Evolutionary conservation across 1,139 yeast species (phyloP).

Genomic region (Yamadazyma songkhlaensis): DNA sequence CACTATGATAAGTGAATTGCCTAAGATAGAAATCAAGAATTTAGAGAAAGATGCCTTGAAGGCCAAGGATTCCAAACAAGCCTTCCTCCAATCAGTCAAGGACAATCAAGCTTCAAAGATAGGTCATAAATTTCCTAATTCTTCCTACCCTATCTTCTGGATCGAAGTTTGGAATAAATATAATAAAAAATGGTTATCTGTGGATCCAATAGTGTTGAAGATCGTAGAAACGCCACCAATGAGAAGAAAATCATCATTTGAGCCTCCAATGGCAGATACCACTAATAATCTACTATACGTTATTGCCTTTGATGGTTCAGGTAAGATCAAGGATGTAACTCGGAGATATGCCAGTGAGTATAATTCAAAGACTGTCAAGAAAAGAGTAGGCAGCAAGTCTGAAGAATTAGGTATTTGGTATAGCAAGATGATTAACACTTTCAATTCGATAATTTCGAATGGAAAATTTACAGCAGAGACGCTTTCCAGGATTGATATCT

Average conservation of each 20-base stretch:
- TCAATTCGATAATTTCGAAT: constrained; percentile 19
- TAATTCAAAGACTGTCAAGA: constrained; percentile 73
- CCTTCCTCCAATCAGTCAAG: constrained; percentile 23
- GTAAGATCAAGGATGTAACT: constrained; percentile 78
- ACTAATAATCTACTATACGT: constrained; percentile 70
- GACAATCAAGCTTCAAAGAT: constrained; percentile 5
- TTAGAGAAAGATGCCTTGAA: neutral
- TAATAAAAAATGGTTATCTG: constrained; percentile 72
- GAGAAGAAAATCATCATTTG: constrained; percentile 59
- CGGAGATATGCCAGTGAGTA: constrained; percentile 70
- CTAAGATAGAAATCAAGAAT: constrained; percentile 11
- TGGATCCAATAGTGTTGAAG: constrained; percentile 71
- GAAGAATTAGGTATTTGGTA: constrained; percentile 67
- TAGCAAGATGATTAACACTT: constrained; percentile 34
- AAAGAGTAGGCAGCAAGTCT: constrained; percentile 59
- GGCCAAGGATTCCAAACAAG: constrained; percentile 9
- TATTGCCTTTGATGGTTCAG: constrained; percentile 66
- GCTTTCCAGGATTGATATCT: constrained; percentile 53
- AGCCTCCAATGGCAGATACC: constrained; percentile 66
- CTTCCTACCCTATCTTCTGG: constrained; percentile 79
- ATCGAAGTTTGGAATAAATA: constrained; percentile 87
- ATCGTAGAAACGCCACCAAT: constrained; percentile 65
- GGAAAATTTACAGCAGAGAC: constrained; percentile 11
- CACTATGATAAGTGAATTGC: constrained; percentile 34
- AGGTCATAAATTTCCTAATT: constrained; percentile 18